A percentile compares a stretch with the other conserved stretches of the same genome.
Evolutionary conservation across 2,329 filamentous ascomycete species (phyloP).

Genomic region (Alternaria panax): DNA sequence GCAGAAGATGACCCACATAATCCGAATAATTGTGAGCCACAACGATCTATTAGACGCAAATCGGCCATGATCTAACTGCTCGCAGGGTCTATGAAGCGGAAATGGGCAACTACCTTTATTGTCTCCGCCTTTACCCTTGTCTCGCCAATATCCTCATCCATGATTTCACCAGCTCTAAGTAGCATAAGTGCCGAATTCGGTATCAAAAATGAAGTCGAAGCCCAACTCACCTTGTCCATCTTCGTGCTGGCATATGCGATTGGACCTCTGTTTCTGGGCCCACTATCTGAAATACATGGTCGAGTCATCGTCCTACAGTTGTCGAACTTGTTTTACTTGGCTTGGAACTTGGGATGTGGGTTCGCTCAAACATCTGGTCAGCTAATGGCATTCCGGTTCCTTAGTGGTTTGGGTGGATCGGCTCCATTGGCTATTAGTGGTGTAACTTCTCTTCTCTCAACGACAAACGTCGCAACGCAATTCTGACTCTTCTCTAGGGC

Average conservation of each 20-base stretch:
- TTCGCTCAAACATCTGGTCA: slow-evolving; percentile 47
- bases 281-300: slow-evolving; percentile 50
- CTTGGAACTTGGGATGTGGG: slow-evolving; percentile 51
- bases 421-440: slow-evolving; percentile 50
- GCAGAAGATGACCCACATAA: slow-evolving; percentile 55
- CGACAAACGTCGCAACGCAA: background rate
- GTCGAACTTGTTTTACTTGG: slow-evolving; percentile 50
- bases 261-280: slow-evolving; percentile 49
- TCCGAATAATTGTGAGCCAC: slow-evolving; percentile 37
- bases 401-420: slow-evolving; percentile 49
- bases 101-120: slow-evolving; percentile 56
- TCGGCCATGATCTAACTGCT: background rate
- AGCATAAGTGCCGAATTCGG: slow-evolving; percentile 44
- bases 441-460: slow-evolving; percentile 23
- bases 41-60: background rate
- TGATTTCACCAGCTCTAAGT: slow-evolving; percentile 48
- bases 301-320: slow-evolving; percentile 48
- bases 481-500: slow-evolving; percentile 32
- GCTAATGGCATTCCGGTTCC: slow-evolving; percentile 48
- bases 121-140: slow-evolving; percentile 54
- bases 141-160: slow-evolving; percentile 51
- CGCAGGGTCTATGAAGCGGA: slow-evolving; percentile 42
- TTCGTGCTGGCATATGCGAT: slow-evolving; percentile 52
- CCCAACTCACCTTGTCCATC: slow-evolving; percentile 48
- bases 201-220: slow-evolving; percentile 44